Conservation (phyloP, 106 monocot species). For the Vanilla planifolia region DNA sequence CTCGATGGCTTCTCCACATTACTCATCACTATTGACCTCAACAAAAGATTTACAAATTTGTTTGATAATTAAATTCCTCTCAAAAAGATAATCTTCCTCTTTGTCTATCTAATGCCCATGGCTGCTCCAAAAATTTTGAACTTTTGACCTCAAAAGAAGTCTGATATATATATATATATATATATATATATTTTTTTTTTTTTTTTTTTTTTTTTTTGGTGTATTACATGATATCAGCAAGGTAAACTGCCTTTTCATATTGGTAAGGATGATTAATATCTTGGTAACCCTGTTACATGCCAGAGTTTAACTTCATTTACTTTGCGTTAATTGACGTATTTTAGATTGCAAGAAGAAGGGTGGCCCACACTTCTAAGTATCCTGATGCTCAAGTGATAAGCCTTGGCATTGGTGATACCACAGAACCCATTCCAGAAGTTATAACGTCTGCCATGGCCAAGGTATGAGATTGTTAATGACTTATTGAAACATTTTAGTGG, state of each 20-base stretch:
- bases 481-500: background rate
- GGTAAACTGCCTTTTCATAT: too few relatives aligned
- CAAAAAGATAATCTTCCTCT: too few relatives aligned
- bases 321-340: conserved; percentile 1
- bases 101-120: too few relatives aligned
- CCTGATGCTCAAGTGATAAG: conserved; percentile 79
- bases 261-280: background rate
- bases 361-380: conserved; percentile 48
- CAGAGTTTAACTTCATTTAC: background rate
- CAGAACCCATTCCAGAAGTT: conserved; percentile 86
- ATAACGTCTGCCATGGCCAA: conserved; percentile 76
- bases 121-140: too few relatives aligned
- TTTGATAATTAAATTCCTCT: too few relatives aligned
- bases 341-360: conserved; percentile 75
- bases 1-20: too few relatives aligned
- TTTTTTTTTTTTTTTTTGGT: too few relatives aligned
- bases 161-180: too few relatives aligned
- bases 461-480: conserved; percentile 22
- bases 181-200: too few relatives aligned
- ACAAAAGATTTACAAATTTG: too few relatives aligned
- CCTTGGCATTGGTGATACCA: conserved; percentile 89
- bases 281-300: background rate
- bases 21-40: too few relatives aligned
- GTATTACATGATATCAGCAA: background rate
- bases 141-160: background rate